Conservation (phyloP, 257 asterid species). For the Paraleonurus japonicus region DNA sequence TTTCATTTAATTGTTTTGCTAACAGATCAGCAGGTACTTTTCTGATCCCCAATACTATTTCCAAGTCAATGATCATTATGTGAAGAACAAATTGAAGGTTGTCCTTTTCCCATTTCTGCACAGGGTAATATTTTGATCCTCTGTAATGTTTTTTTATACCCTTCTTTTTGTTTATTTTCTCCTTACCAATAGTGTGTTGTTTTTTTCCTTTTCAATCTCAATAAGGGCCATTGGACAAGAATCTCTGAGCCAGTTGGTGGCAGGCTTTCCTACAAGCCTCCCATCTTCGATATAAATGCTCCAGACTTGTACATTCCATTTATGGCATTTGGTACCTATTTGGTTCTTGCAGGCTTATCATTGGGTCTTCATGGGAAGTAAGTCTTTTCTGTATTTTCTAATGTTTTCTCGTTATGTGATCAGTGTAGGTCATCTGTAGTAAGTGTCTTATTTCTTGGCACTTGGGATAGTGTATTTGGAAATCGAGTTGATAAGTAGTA, state of each 20-base stretch:
- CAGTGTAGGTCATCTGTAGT: background rate
- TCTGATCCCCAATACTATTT: conserved; percentile 65
- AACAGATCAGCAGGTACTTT: conserved; percentile 60
- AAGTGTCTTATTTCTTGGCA: background rate
- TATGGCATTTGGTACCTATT: conserved; percentile 60
- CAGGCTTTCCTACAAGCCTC: conserved; percentile 62
- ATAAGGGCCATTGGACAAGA: conserved; percentile 67
- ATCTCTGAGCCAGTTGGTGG: conserved; percentile 64
- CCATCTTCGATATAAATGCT: conserved; percentile 61
- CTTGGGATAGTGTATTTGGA: background rate
- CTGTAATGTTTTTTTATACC: conserved; percentile 1
- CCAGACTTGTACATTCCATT: conserved; percentile 60
- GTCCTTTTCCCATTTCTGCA: conserved; percentile 58
- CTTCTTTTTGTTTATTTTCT: background rate
- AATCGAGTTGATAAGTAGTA: background rate
- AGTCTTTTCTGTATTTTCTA: conserved; percentile 20
- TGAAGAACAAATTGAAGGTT: conserved; percentile 56
- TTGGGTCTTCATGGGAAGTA: conserved; percentile 59
- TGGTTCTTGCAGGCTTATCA: conserved; percentile 56
- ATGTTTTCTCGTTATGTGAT: background rate
- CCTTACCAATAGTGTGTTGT: background rate
- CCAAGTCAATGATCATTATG: conserved; percentile 61
- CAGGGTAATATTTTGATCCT: conserved; percentile 39
- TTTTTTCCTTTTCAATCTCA: conserved; percentile 8
- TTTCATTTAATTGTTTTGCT: background rate